Evolutionary conservation across 164 flowering plant species (phyloP).

Genomic region (Santalum album): DNA sequence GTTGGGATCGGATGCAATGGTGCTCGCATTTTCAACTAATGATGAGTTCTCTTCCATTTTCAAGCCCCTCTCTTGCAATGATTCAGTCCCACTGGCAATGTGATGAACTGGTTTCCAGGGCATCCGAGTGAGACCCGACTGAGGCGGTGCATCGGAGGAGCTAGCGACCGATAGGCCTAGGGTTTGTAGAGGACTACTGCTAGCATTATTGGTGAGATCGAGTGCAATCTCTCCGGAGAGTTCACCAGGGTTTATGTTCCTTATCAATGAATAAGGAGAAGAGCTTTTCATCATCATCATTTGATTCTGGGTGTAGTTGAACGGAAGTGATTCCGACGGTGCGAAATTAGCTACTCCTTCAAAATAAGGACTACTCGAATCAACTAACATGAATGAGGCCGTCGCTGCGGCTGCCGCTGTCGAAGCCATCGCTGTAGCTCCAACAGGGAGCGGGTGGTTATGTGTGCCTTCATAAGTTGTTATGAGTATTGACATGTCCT

Average conservation of each 20-base stretch:
- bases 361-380: slow-evolving; percentile 23
- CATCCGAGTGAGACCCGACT: slow-evolving; percentile 22
- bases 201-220: slow-evolving; percentile 28
- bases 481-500: slow-evolving; percentile 69
- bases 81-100: neutral
- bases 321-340: slow-evolving; percentile 11
- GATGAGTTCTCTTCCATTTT: slow-evolving; percentile 17
- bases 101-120: slow-evolving; percentile 6
- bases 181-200: slow-evolving; percentile 1
- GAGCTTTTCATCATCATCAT: slow-evolving; percentile 3
- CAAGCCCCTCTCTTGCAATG: neutral
- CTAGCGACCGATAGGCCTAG: slow-evolving; percentile 6
- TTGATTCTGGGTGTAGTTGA: slow-evolving; percentile 5
- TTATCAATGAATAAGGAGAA: no score
- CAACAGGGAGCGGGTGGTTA: slow-evolving; percentile 69
- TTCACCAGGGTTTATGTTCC: slow-evolving; percentile 24
- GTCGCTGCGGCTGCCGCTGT: slow-evolving; percentile 29
- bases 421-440: slow-evolving; percentile 67
- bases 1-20: slow-evolving; percentile 56
- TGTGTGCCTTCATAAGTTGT: slow-evolving; percentile 76
- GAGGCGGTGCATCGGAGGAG: slow-evolving; percentile 25
- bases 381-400: slow-evolving; percentile 24
- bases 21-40: slow-evolving; percentile 34
- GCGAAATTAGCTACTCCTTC: no score
- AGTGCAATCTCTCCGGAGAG: slow-evolving; percentile 38